Evolutionary conservation across 2,329 filamentous ascomycete genomes (phyloP).

Genomic region (Verticillium dahliae): DNA sequence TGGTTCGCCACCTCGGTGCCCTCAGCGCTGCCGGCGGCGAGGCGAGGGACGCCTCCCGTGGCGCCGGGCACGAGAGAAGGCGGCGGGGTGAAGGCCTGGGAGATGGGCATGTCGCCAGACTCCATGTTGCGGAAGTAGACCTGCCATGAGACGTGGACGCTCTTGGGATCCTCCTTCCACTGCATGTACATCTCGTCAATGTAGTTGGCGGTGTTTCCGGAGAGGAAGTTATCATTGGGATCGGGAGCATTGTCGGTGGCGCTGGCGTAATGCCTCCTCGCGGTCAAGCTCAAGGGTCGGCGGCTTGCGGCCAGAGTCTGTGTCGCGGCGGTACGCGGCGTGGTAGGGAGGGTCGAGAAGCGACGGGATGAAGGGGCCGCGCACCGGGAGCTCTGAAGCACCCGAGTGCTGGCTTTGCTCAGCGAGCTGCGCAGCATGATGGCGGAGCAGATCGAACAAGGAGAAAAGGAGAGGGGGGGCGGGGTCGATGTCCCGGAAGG

Average conservation of each 20-base stretch:
- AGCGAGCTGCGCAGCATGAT: conserved; percentile 69
- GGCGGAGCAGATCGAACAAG: conserved; percentile 9
- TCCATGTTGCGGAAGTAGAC: conserved; percentile 99
- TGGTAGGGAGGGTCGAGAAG: conserved; percentile 31
- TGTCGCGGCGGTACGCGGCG: conserved; percentile 26
- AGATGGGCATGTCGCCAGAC: conserved; percentile 93
- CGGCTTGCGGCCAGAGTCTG: conserved; percentile 38
- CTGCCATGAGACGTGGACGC: conserved; percentile 97
- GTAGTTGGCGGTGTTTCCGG: conserved; percentile 96
- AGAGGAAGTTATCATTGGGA: conserved; percentile 91
- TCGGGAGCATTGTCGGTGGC: conserved; percentile 55
- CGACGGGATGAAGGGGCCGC: conserved; percentile 31
- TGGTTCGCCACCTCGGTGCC: conserved; percentile 86
- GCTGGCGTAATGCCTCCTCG: conserved; percentile 49
- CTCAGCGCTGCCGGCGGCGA: conserved; percentile 61
- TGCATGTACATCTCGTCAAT: conserved; percentile 99
- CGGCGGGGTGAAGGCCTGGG: conserved; percentile 92
- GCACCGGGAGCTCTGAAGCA: conserved; percentile 49
- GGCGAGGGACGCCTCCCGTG: conserved; percentile 67
- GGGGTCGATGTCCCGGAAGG: neutral
- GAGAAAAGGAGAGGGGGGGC: neutral
- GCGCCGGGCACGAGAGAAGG: conserved; percentile 83
- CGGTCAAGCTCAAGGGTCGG: conserved; percentile 41
- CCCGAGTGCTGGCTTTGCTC: conserved; percentile 57
- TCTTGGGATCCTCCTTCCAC: conserved; percentile 90